Conservation (phyloP, 1,284 basidiomycete species). For the Mycosarcoma maydis region DNA sequence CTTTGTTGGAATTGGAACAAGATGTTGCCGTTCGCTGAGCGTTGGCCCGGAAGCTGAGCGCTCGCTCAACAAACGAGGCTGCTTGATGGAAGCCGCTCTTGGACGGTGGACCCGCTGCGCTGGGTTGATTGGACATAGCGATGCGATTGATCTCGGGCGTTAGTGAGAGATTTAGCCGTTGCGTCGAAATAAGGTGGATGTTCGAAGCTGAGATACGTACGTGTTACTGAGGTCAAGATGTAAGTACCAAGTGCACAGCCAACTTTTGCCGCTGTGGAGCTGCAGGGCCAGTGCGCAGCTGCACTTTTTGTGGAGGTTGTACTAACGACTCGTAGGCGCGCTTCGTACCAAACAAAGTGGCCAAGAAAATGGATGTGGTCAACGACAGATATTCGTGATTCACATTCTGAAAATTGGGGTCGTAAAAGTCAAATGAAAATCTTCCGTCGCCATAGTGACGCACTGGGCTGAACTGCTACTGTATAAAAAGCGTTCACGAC, state of each 20-base stretch:
- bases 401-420: no score
- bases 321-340: no score
- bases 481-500: no score
- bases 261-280: no score
- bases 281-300: no score
- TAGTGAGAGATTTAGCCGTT: not conserved
- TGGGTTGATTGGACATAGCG: not conserved
- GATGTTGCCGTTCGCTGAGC: constrained; percentile 13
- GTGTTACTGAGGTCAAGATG: not conserved
- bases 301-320: constrained; percentile 4
- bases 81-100: constrained; percentile 46
- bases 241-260: constrained; percentile 1
- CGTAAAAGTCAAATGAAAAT: no score
- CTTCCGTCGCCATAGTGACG: no score
- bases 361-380: no score
- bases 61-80: constrained; percentile 42
- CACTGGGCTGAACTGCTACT: no score
- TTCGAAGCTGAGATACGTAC: not conserved
- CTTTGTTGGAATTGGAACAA: constrained; percentile 1
- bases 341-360: no score
- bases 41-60: constrained; percentile 37
- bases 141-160: not conserved
- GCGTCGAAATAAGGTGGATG: not conserved
- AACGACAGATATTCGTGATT: no score
- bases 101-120: not conserved